phyloP scores from a whole-genome alignment of 2,329 filamentous ascomycete genomes.

The Fusarium palustre region DNA sequence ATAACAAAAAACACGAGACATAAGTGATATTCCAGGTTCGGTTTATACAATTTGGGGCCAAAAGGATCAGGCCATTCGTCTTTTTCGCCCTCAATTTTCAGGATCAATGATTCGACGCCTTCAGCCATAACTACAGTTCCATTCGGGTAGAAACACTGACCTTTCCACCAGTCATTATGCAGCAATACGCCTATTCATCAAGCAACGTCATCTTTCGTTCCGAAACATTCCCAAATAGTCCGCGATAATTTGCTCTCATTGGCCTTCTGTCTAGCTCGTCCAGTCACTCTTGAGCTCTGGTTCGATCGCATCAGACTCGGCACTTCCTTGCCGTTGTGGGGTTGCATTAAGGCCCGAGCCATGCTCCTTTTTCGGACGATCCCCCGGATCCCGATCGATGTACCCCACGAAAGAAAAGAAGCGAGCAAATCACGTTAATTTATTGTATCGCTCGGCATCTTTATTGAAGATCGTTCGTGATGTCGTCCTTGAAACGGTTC shows the following conservation, averaged over 20 bases:
- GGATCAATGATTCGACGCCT: background rate
- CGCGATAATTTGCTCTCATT: background rate
- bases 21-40: fast-evolving
- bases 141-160: background rate
- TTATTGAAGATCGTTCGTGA: too few relatives aligned
- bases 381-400: conserved; percentile 15
- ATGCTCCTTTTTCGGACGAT: background rate
- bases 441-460: background rate
- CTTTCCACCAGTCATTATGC: too few relatives aligned
- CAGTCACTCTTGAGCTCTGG: background rate
- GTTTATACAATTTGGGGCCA: background rate
- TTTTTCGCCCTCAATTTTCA: background rate
- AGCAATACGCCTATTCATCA: background rate
- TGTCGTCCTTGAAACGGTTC: background rate
- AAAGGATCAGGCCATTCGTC: background rate
- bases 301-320: conserved; percentile 28
- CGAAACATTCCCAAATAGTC: background rate
- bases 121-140: background rate
- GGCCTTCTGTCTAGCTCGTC: background rate
- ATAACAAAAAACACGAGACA: background rate
- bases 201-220: background rate
- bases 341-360: conserved; percentile 10
- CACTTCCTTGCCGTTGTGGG: conserved; percentile 13
- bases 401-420: conserved; percentile 19
- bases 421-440: conserved; percentile 8